Evolutionary conservation across 2,329 filamentous ascomycete genomes (phyloP).

Genomic region (Cordyceps militaris): DNA sequence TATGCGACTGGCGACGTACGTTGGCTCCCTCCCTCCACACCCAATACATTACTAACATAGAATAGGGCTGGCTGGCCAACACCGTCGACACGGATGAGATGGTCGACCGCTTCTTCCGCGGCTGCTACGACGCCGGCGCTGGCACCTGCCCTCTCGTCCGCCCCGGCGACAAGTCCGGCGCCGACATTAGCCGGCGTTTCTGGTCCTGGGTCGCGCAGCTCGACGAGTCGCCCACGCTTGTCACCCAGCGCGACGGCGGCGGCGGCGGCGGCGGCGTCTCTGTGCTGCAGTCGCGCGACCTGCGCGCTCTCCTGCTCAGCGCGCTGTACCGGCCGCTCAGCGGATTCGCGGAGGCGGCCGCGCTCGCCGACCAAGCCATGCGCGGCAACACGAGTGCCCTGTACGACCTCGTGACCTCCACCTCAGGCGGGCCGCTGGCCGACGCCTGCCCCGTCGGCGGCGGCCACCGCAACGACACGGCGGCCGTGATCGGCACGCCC

Average conservation of each 20-base stretch:
- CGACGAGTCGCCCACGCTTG: slow-evolving; percentile 21
- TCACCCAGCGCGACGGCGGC: slow-evolving; percentile 13
- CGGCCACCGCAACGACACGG: slow-evolving; percentile 3
- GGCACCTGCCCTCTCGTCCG: slow-evolving; percentile 24
- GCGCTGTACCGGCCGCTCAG: slow-evolving; percentile 22
- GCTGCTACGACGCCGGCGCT: slow-evolving; percentile 27
- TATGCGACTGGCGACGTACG: slow-evolving; percentile 26
- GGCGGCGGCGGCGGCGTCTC: slow-evolving; percentile 18
- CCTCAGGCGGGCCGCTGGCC: not conserved
- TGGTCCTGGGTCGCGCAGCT: slow-evolving; percentile 24
- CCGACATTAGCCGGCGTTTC: slow-evolving; percentile 28
- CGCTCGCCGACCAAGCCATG: slow-evolving; percentile 15
- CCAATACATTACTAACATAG: not conserved
- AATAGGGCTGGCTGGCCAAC: slow-evolving; percentile 29
- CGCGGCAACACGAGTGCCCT: slow-evolving; percentile 12
- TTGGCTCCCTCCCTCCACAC: not conserved
- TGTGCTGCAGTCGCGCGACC: slow-evolving; percentile 26
- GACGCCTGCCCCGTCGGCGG: slow-evolving; percentile 12
- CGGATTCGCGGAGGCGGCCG: slow-evolving; percentile 17
- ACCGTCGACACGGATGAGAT: slow-evolving; percentile 31
- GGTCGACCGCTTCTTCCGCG: slow-evolving; percentile 27
- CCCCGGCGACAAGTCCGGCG: slow-evolving; percentile 19
- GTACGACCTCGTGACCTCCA: not conserved
- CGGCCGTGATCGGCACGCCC: not conserved
- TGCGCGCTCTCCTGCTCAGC: slow-evolving; percentile 21